These are phyloP conservation scores for Coprinopsis sp. DNA, from an alignment of 768 basidiomycete species.

Conservation along the genomic window DNA sequence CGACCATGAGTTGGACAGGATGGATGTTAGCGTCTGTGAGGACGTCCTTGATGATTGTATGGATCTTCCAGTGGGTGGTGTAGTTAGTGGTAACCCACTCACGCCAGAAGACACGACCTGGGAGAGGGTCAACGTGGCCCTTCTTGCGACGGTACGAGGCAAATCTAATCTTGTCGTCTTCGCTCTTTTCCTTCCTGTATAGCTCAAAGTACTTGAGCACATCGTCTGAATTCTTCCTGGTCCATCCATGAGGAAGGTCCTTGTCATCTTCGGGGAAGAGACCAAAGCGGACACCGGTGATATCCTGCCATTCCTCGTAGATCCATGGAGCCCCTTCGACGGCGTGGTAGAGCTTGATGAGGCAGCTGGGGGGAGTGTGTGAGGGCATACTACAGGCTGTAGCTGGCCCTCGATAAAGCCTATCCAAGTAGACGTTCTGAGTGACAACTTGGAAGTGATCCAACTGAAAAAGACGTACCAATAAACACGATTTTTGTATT, in stretches of 20 bases:
- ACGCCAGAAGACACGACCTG: conserved; percentile 15
- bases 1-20: conserved; percentile 3
- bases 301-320: conserved; percentile 16
- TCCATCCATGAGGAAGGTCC: conserved; percentile 15
- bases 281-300: conserved; percentile 18
- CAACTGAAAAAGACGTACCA: too few relatives aligned
- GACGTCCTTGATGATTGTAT: conserved; percentile 9
- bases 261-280: conserved; percentile 19
- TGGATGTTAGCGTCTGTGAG: conserved; percentile 12
- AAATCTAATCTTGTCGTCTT: conserved; percentile 3
- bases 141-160: not conserved
- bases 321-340: conserved; percentile 13
- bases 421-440: too few relatives aligned
- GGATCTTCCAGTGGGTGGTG: conserved; percentile 12
- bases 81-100: conserved; percentile 10
- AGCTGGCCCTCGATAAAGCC: too few relatives aligned
- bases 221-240: conserved; percentile 5
- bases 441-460: too few relatives aligned
- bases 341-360: conserved; percentile 7
- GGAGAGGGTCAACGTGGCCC: conserved; percentile 3
- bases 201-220: conserved; percentile 13
- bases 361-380: not conserved
- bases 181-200: conserved; percentile 4
- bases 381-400: too few relatives aligned
- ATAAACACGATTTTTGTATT: too few relatives aligned